Evolutionary conservation across 2,329 filamentous ascomycete species (phyloP), one percentile per base, ranked within the genome.

Genomic region (Monosporascus ibericus): DNA sequence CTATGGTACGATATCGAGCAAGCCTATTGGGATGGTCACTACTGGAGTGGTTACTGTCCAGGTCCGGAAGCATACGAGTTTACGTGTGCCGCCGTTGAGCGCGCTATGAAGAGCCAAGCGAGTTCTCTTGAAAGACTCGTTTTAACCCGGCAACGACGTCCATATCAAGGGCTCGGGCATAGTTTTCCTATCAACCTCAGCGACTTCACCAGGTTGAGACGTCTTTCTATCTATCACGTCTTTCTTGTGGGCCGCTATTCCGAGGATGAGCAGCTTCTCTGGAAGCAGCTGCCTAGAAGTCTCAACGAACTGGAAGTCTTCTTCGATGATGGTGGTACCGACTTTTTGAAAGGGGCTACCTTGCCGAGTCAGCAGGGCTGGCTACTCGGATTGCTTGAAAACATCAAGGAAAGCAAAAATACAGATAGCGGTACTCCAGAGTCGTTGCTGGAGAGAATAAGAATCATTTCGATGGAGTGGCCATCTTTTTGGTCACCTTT

Each of bases 261-360:
- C 15, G 47, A 38, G n/a, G 30, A n/a, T 30, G 27, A 11, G 6
- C 6, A 36, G 11, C 25, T 18, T 6, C 20, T 55, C 27, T 48
- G 50, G 37, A 39, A 52, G n/a, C 44, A 25, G 15, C n/a, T 55
- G 20, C 50, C 53, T 15, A 46, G 44, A 44, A 48, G 47, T 38
- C 24, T 55, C 11, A 25, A 55, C 24, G 50, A 55, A 37, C 48
- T 55, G 14, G 53, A 55, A 15, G 42, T 52, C 24, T 44, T 37
- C 42, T 49, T 36, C 24, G 50, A 44, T 39, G 42, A 47, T 27
- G n/a, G n/a, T 44, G 46, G 47, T 27, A n/a, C 39, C 11, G n/a
- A 25, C 8, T 44, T 49, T 18, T 27, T 49, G 25, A n/a, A 8
- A 6, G 22, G 44, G 11, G 47, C 44, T 24, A 15, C 24, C 11